These are phyloP conservation scores for Cryptosporidium tyzzeri DNA, from an alignment of 169 alveolate species.

Conservation along the genomic window DNA sequence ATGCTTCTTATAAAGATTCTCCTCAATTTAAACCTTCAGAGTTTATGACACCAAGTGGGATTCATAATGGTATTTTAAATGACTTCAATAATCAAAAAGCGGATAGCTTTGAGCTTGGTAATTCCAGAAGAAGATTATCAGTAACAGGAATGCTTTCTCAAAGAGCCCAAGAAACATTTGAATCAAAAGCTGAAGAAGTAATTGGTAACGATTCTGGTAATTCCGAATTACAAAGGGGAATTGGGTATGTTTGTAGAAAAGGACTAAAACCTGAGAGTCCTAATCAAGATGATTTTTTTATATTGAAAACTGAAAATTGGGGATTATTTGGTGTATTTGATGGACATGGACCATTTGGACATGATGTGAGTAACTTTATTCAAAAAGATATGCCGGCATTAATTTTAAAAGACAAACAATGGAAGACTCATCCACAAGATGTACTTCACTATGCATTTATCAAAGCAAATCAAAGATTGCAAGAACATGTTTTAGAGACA, in stretches of 20 bases:
- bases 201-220: slow-evolving; percentile 63
- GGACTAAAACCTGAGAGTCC: slow-evolving; percentile 91
- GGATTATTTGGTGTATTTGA: slow-evolving; percentile 90
- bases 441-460: slow-evolving; percentile 81
- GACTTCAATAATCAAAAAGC: neutral
- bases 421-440: slow-evolving; percentile 79
- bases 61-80: neutral
- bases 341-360: slow-evolving; percentile 93
- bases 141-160: slow-evolving; percentile 69
- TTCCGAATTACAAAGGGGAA: slow-evolving; percentile 76
- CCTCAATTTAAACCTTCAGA: neutral
- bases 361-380: slow-evolving; percentile 86
- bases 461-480: slow-evolving; percentile 78
- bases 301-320: slow-evolving; percentile 80
- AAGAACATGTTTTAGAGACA: slow-evolving; percentile 79
- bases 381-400: slow-evolving; percentile 83
- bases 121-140: slow-evolving; percentile 60
- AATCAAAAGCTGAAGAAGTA: slow-evolving; percentile 66
- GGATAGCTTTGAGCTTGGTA: slow-evolving; percentile 18
- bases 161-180: slow-evolving; percentile 64
- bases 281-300: slow-evolving; percentile 89
- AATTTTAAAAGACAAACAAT: slow-evolving; percentile 68
- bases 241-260: slow-evolving; percentile 87
- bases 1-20: slow-evolving; percentile 25
- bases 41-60: neutral